Evolutionary conservation across 805 yeast species (phyloP), one percentile per base, ranked within the genome.

Genomic region (Candida fluviatilis): DNA sequence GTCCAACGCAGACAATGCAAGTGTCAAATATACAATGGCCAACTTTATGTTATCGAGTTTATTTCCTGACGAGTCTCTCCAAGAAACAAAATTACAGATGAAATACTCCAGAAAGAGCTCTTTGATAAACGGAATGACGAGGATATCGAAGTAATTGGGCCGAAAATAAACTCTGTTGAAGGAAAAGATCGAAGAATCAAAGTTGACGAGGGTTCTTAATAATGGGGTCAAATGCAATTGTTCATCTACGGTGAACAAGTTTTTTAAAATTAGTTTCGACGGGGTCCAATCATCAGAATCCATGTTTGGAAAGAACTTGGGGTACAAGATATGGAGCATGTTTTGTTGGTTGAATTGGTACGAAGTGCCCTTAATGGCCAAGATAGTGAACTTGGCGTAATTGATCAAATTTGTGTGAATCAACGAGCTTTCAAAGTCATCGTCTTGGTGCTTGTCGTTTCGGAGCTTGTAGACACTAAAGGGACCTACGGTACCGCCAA

Each of bases 271-370:
- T 10, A 52, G 42, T 19, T 51, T 42, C 10, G 43, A 44, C 0
- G 66, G 67, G 10, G 43, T 31, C 71, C 72, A 69, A 35, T 66
- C 67, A 41, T 66, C 71, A 0, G 66, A 57, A 37, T 66, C 71
- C 18, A 62, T 53, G 35, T 67, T 66, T 30, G 71, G 71, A 35
- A 61, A 68, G 48, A 64, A 66, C 36, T 65, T 65, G 11, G 74
- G 74, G 45, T 69, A 69, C 13, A 67, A 50, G 21, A 69, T 67
- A 38, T 69, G 73, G 30, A 67, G 51, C 58, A 66, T 58, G 39
- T 65, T 67, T 41, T 68, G 74, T 37, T 66, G 73, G 33, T 54
- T 58, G 38, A 66, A 55, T 17, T 50, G 42, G 47, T 64, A 65
- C 26, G 56, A 46, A 4, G 60, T 48, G 5, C 73, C 73, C 41